Evolutionary conservation across 2,329 filamentous ascomycete genomes (phyloP).

Genomic region (Aspergillus chevalieri): DNA sequence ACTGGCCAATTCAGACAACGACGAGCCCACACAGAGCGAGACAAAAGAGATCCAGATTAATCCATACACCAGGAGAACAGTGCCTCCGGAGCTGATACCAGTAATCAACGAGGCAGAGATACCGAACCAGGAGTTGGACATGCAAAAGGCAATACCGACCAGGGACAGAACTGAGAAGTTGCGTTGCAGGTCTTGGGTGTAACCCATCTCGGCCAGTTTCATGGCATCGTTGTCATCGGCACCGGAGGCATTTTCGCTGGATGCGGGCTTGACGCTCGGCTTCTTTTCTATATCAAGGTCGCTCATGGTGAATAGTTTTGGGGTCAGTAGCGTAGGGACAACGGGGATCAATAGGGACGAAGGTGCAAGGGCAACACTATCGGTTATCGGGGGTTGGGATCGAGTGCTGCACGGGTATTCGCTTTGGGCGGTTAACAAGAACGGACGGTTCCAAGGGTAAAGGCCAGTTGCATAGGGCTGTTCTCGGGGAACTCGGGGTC

Average conservation of each 20-base stretch:
- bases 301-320: constrained; percentile 9
- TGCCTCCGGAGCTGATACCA: constrained; percentile 47
- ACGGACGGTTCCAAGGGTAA: not conserved
- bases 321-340: not conserved
- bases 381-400: not conserved
- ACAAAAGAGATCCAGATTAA: constrained; percentile 43
- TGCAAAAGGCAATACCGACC: constrained; percentile 46
- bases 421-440: not conserved
- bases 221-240: constrained; percentile 32
- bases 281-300: constrained; percentile 15
- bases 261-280: constrained; percentile 10
- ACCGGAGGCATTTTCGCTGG: constrained; percentile 9
- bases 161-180: constrained; percentile 47
- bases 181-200: constrained; percentile 39
- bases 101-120: constrained; percentile 46
- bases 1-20: constrained; percentile 44
- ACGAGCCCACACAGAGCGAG: constrained; percentile 42
- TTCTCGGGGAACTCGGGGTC: not conserved
- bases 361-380: constrained; percentile 10
- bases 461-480: not conserved
- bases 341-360: constrained; percentile 1
- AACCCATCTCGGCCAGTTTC: constrained; percentile 44
- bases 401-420: constrained; percentile 1
- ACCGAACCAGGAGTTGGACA: constrained; percentile 49
- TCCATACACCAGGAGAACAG: constrained; percentile 46